phyloP scores from a whole-genome alignment of 202 grass and related monocot genomes.

The Brachypodium distachyon region DNA sequence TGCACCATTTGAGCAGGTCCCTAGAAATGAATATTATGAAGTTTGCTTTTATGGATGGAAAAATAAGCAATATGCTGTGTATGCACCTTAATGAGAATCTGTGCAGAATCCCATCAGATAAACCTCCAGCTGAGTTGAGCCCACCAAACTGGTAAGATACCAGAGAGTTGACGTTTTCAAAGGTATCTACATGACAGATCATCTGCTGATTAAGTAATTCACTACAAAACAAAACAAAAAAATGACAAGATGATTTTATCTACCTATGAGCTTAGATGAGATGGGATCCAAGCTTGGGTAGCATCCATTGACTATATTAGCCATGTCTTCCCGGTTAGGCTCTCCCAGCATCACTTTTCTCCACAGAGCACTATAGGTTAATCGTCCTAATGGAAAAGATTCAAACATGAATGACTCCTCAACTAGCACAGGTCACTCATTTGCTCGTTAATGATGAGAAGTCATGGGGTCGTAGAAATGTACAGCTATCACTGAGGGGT shows the following conservation, averaged over 20 bases:
- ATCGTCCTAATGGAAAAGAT: slow-evolving; percentile 39
- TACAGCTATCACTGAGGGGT: not conserved
- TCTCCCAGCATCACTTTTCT: slow-evolving; percentile 72
- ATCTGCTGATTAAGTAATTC: slow-evolving; percentile 11
- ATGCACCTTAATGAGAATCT: slow-evolving; percentile 87
- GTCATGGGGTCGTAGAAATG: not conserved
- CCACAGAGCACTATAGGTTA: slow-evolving; percentile 68
- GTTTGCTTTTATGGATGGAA: not conserved
- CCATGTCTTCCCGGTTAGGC: slow-evolving; percentile 60
- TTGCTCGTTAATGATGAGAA: not conserved
- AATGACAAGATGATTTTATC: slow-evolving; percentile 9
- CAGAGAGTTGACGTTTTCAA: slow-evolving; percentile 55
- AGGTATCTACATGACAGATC: slow-evolving; percentile 57
- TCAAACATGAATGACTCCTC: not conserved
- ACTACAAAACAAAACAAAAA: not conserved
- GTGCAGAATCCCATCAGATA: slow-evolving; percentile 30
- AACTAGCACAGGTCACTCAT: not conserved
- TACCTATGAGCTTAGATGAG: slow-evolving; percentile 65
- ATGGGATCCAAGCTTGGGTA: slow-evolving; percentile 62
- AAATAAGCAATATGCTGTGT: not conserved
- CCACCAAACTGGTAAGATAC: slow-evolving; percentile 56
- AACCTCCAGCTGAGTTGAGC: slow-evolving; percentile 36
- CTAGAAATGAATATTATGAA: slow-evolving; percentile 31
- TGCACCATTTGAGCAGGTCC: slow-evolving; percentile 96
- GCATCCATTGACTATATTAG: slow-evolving; percentile 68